Base-by-base conservation (phyloP, 768 basidiomycete genomes). In the Hericium rajendrae region DNA sequence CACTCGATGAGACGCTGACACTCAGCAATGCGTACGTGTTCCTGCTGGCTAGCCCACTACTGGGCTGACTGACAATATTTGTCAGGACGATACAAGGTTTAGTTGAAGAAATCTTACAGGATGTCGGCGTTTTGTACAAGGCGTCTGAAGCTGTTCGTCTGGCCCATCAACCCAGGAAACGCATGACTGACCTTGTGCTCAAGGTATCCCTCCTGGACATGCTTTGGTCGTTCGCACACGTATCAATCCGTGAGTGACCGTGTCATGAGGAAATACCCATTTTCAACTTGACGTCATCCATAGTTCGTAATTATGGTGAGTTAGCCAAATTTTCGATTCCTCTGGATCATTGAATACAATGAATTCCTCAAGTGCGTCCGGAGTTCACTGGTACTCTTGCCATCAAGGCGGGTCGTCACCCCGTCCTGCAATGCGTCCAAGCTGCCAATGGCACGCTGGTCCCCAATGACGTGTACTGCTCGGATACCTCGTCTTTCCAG, bases 311-410 rank as follows among this genome's bases (percentile, higher is more conserved):
- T 55, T 82, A 83, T 61, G 77, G 80, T 78, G 50, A 63, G 62
- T 9, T 46, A 46, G 18, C 20, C 18, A 52, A 11, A 0, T 12
- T 53, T 11, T 38, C 11, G n/a, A 28, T 26, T 13, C 13, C 10
- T 41, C 26, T 48, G 0, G 18, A 28, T 3, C 15, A 37, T 26
- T 61, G 37, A 48, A 20, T 22, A 16, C 41, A 6, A 6, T 32
- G 32, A 32, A 6, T 32, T 32, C 9, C 4, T 49, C 16, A 52
- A 94, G 93, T 87, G 22, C 89, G 94, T 4, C 94, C 94, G 1
- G 92, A 95, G 63, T 93, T 91, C 65, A 94, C 91, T 6, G 88
- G 85, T 2, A 94, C 91, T 2, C 73, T 94, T 8, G 92, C 93
- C 1, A 86, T 97, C 69, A 94, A 93, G 69, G 79, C 82, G 0